Evolutionary conservation across 1,139 yeast species (phyloP), one percentile per base, ranked within the genome.

Genomic region (Taphrina wiesneri): DNA sequence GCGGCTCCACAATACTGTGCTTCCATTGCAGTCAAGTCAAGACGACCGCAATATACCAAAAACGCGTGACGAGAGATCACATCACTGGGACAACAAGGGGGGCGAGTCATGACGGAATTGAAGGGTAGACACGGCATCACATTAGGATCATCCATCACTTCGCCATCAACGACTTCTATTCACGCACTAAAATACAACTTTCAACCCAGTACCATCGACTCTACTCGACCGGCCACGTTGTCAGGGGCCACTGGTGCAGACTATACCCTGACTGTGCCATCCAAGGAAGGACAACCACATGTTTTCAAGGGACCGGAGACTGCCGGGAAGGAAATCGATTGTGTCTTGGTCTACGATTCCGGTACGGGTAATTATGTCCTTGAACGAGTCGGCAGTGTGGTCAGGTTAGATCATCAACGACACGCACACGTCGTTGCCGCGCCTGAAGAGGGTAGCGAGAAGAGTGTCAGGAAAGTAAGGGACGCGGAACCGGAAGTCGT

Each of bases 331-430:
- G 71, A 70, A 32, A 66, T 67, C 36, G 72, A 70, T 34, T 70
- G 72, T 51, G 49, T 70, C n/a, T 61, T 70, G 39, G 60, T 70
- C 32, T 70, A 69, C 61, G 70, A 70, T 51, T 66, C 63, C 26
- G 54, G 36, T 15, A 67, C 67, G 43, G 57, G 61, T 17, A 65
- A 66, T 11, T 54, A 53, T 25, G 21, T 25, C 30, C 62, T 56
- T 9, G 57, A 60, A 51, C 56, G 51, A 3, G 13, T 60, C 19
- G 46, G 47, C 25, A 45, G 57, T 23, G 26, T 51, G 32, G 19
- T 51, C 19, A 15, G 64, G 25, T 17, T 60, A 6, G 64, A 60
- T 23, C 64, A 60, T 21, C 63, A 59, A 30, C 57, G 57, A 43
- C 36, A 23, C 43, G 30, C 28, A 3, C 43, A 3, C 13, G 43